Percentiles rank a stretch among this genome's conserved stretches.
phyloP scores from a whole-genome alignment of 495 filamentous ascomycete species.

The Penicillium antarcticum region DNA sequence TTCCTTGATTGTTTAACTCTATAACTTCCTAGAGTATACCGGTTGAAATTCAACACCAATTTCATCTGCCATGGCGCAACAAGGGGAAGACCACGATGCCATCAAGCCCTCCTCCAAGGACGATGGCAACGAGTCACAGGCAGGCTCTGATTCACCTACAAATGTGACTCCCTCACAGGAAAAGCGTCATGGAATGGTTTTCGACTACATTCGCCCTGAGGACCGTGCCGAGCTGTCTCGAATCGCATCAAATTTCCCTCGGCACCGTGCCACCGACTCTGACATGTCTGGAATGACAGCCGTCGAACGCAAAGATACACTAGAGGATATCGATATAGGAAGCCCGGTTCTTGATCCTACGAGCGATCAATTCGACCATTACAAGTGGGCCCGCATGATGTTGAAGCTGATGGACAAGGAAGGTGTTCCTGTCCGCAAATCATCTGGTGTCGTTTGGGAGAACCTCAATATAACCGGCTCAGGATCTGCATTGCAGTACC shows the following conservation, averaged over 20 bases:
- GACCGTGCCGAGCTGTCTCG: slow-evolving; percentile 35
- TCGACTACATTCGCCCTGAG: slow-evolving; percentile 35
- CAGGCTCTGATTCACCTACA: not conserved
- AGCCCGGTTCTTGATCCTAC: slow-evolving; percentile 56
- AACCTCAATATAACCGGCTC: slow-evolving; percentile 54
- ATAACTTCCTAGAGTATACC: not conserved
- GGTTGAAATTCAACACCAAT: not conserved
- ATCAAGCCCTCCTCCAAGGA: slow-evolving; percentile 14
- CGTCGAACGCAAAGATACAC: slow-evolving; percentile 40
- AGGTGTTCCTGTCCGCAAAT: slow-evolving; percentile 34
- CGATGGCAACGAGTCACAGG: slow-evolving; percentile 7
- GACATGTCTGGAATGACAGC: slow-evolving; percentile 16
- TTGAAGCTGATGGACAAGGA: slow-evolving; percentile 41
- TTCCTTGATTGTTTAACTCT: not conserved
- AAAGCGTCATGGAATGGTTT: slow-evolving; percentile 11
- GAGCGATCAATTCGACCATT: slow-evolving; percentile 53
- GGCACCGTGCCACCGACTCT: slow-evolving; percentile 23
- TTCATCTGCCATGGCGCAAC: slow-evolving; percentile 15
- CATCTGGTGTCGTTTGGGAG: slow-evolving; percentile 46
- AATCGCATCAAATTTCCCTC: slow-evolving; percentile 37
- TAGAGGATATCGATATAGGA: slow-evolving; percentile 39
- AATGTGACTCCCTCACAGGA: slow-evolving; percentile 17
- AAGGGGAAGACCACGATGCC: slow-evolving; percentile 9
- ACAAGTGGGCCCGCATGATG: slow-evolving; percentile 55
- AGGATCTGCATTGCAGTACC: slow-evolving; percentile 51